Percentiles rank a stretch among this genome's conserved stretches.
These are phyloP conservation scores for Russula earlei DNA, from an alignment of 768 basidiomycete genomes.

Conservation along the genomic window DNA sequence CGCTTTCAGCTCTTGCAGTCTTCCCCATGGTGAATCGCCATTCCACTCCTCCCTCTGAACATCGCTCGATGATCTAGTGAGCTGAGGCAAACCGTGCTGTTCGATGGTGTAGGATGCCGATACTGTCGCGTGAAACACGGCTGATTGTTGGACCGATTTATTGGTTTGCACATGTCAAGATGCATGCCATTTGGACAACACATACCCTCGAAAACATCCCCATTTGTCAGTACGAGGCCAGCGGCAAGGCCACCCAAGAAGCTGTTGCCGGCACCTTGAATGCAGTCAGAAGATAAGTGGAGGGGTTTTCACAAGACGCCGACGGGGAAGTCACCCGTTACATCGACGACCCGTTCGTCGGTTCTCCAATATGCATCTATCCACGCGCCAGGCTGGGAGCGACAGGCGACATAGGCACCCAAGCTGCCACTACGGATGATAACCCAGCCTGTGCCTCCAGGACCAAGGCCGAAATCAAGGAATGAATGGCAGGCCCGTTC, in stretches of 20 bases:
- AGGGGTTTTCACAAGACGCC: constrained; percentile 4
- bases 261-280: constrained; percentile 77
- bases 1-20: constrained; percentile 44
- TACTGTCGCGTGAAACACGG: constrained; percentile 63
- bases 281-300: constrained; percentile 1
- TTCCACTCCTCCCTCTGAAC: constrained; percentile 48
- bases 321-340: constrained; percentile 49
- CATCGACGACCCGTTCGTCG: constrained; percentile 57
- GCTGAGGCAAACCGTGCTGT: constrained; percentile 62
- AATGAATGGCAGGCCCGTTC: constrained; percentile 61
- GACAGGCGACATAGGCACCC: constrained; percentile 57
- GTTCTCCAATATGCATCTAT: constrained; percentile 63
- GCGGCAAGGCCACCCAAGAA: constrained; percentile 82
- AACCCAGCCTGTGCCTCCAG: constrained; percentile 43
- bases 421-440: constrained; percentile 67
- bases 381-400: constrained; percentile 42
- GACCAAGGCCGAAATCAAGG: constrained; percentile 49
- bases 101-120: constrained; percentile 80
- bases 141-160: constrained; percentile 29
- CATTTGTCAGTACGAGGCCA: constrained; percentile 46
- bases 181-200: background rate
- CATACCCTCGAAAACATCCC: constrained; percentile 62
- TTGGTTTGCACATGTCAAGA: constrained; percentile 13
- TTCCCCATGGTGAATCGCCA: constrained; percentile 47
- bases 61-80: constrained; percentile 26